Evolutionary conservation across 768 basidiomycete genomes (phyloP).

Genomic region (Leccinellum luteum): DNA sequence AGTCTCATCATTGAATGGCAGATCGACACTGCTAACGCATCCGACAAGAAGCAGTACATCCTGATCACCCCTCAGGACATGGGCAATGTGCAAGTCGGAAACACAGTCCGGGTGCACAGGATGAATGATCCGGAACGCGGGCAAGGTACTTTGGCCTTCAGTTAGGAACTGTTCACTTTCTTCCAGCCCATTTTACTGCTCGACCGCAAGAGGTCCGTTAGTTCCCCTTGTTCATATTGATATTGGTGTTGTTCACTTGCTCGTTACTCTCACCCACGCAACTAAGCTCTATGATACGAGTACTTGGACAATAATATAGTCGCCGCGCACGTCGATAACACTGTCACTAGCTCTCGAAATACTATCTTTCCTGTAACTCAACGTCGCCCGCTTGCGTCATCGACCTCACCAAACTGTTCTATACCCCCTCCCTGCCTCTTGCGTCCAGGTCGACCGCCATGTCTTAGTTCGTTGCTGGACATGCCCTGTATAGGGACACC

Average conservation of each 20-base stretch:
- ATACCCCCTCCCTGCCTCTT: slow-evolving; percentile 25
- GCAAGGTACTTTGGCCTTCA: slow-evolving; percentile 45
- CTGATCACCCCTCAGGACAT: slow-evolving; percentile 96
- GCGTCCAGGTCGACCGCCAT: slow-evolving; percentile 32
- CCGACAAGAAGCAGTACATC: slow-evolving; percentile 89
- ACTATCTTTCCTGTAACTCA: slow-evolving; percentile 7
- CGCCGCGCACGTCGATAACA: too few relatives aligned
- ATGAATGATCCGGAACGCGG: slow-evolving; percentile 81
- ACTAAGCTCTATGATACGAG: background rate
- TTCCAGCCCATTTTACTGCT: slow-evolving; percentile 1
- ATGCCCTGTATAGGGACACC: slow-evolving; percentile 32
- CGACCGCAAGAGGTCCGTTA: background rate
- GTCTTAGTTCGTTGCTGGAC: slow-evolving; percentile 35
- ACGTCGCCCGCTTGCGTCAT: slow-evolving; percentile 6
- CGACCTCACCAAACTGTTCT: slow-evolving; percentile 17
- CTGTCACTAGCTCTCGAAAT: background rate
- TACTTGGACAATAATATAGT: background rate
- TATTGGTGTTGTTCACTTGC: slow-evolving; percentile 10
- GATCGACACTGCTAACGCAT: slow-evolving; percentile 88
- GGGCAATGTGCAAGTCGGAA: slow-evolving; percentile 67
- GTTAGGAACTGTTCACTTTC: background rate
- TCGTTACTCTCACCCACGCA: slow-evolving; percentile 2
- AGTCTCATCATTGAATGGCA: slow-evolving; percentile 27
- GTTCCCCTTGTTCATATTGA: slow-evolving; percentile 1
- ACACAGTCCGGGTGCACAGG: slow-evolving; percentile 67